Evolutionary conservation across 768 basidiomycete genomes (phyloP), one percentile per base, ranked within the genome.

Genomic region (Paxillus ammoniavirescens): DNA sequence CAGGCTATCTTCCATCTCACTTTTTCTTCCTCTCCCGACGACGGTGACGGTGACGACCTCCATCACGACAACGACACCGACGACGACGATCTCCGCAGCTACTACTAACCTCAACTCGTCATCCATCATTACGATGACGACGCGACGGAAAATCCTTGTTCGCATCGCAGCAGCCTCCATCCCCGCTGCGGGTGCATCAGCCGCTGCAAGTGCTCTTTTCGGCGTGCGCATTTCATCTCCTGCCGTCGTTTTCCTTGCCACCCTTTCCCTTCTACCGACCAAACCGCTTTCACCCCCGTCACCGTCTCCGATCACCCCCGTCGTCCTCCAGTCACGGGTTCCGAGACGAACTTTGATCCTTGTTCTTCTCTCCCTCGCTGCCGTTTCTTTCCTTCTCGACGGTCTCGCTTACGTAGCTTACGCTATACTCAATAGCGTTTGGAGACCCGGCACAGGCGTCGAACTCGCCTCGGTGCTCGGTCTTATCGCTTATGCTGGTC

Each of bases 261-360:
- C 84, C 26, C 62, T 89, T 50, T 84, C 87, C 54, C 75, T 91
- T 41, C 57, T 87, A 54, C 72, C 77, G 47, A 69, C 76, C 41
- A 78, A 75, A 58, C 76, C 80, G 42, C 65, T 73, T 8, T 64
- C 73, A 7, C 80, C 79, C 1, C 63, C 59, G 8, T 70, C 73
- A 17, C 69, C 68, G 3, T 87, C 85, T 41, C 83, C 82, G 59
- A 91, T 93, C 65, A 89, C 84, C 37, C 73, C 86, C 49, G 89
- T 93, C 67, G 82, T 92, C 70, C 82, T 91, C 65, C 80, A 85
- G 51, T 80, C 78, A 52, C 76, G 80, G 55, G 76, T 85, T 49
- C 93, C 93, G 40, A 86, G 94, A 65, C 83, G 88, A 54, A 79
- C 80, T 40, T 71, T 85, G 55, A 93, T 98, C 65, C 77, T 94